phyloP scores from a whole-genome alignment of 495 filamentous ascomycete genomes.

The Echria macrotheca region DNA sequence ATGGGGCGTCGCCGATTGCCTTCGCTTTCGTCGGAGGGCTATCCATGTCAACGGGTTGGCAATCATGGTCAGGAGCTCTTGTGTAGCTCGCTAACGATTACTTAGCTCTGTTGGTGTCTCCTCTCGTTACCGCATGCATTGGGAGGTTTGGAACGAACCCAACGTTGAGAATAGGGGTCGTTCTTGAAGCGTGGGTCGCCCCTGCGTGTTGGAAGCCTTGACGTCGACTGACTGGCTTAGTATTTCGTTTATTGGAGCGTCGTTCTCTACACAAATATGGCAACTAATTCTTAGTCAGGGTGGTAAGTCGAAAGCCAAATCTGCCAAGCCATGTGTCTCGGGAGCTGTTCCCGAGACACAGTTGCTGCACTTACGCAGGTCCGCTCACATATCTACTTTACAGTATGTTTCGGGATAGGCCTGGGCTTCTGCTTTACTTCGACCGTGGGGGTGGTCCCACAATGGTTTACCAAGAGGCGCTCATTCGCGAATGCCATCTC shows the following conservation, averaged over 20 bases:
- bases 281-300: slow-evolving; percentile 74
- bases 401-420: slow-evolving; percentile 69
- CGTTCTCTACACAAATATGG: slow-evolving; percentile 64
- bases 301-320: no score
- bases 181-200: slow-evolving; percentile 49
- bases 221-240: no score
- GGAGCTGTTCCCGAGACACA: no score
- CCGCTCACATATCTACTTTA: no score
- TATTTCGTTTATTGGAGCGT: slow-evolving; percentile 56
- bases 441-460: slow-evolving; percentile 63
- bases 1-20: slow-evolving; percentile 50
- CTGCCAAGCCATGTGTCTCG: no score
- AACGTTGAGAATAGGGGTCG: slow-evolving; percentile 55
- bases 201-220: no score
- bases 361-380: no score
- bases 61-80: no score
- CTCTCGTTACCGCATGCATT: slow-evolving; percentile 56
- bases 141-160: slow-evolving; percentile 49
- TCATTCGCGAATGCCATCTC: slow-evolving; percentile 70
- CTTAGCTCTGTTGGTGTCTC: slow-evolving; percentile 57
- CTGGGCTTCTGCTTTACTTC: slow-evolving; percentile 74
- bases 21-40: slow-evolving; percentile 74
- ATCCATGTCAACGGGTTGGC: slow-evolving; percentile 51
- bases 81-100: neutral
- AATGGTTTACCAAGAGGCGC: slow-evolving; percentile 70